A percentile compares a stretch with the other conserved stretches of the same genome.
Conservation (phyloP, 192 early-diverging fungal genomes). For the Phycomyces blakesleeanus region DNA sequence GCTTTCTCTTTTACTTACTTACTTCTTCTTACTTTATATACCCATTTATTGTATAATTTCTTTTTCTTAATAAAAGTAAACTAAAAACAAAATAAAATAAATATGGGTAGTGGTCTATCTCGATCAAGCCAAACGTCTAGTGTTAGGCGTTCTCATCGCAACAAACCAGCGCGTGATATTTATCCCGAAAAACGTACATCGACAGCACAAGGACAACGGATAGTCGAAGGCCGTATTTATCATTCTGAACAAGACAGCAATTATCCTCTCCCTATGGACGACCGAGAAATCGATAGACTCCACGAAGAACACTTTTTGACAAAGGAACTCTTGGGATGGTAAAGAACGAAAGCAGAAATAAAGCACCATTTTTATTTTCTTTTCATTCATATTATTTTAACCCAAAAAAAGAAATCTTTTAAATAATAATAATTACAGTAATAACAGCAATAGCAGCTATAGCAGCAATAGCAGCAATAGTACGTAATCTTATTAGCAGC, state of each 20-base stretch:
- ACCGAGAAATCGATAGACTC: constrained; percentile 23
- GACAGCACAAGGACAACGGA: neutral
- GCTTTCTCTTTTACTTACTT: constrained; percentile 1
- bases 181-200: constrained; percentile 6
- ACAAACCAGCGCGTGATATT: neutral
- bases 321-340: constrained; percentile 27
- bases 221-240: constrained; percentile 18
- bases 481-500: no score
- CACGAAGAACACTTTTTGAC: constrained; percentile 29
- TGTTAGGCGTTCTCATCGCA: neutral
- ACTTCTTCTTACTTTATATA: constrained; percentile 6
- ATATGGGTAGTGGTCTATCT: constrained; percentile 20
- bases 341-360: constrained; percentile 5
- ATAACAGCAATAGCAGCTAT: no score
- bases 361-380: neutral
- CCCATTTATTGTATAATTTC: neutral
- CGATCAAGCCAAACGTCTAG: constrained; percentile 5
- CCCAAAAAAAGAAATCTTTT: no score
- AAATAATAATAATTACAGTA: no score
- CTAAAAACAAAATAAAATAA: neutral
- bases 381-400: neutral
- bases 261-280: constrained; percentile 21
- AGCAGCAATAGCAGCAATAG: no score
- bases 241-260: constrained; percentile 12
- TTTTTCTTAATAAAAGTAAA: no score